These are phyloP conservation scores for Entomortierella parvispora DNA, from an alignment of 192 early-diverging fungal genomes.

Conservation along the genomic window DNA sequence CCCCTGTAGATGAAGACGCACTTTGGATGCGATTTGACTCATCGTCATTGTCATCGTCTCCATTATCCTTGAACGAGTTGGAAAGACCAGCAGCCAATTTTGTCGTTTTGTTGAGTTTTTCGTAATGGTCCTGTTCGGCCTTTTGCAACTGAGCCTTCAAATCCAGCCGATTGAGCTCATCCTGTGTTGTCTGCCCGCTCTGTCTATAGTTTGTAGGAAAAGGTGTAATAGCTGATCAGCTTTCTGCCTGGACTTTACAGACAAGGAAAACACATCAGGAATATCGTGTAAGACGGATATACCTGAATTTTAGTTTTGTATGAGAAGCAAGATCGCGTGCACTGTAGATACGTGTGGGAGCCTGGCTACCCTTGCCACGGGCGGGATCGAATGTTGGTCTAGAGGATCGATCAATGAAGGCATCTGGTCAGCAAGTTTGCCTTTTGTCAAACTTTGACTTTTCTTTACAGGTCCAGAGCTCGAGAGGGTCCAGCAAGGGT, in stretches of 20 bases:
- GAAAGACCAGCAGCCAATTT: conserved; percentile 26
- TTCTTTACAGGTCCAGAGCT: not conserved
- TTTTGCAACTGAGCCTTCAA: conserved; percentile 72
- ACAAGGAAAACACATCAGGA: not conserved
- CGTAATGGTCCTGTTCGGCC: conserved; percentile 75
- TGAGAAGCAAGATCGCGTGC: conserved; percentile 79
- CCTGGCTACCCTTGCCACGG: conserved; percentile 70
- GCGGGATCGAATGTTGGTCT: conserved; percentile 84
- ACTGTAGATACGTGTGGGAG: conserved; percentile 70
- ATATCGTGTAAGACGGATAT: not conserved
- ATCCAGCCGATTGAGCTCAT: conserved; percentile 68
- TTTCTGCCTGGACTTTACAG: too few relatives aligned
- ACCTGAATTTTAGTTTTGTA: conserved; percentile 81
- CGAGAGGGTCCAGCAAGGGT: not conserved
- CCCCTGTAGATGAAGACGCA: not conserved
- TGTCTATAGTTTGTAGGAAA: conserved; percentile 51
- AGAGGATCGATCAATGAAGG: conserved; percentile 6
- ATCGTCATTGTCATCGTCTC: conserved; percentile 39
- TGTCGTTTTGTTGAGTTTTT: conserved; percentile 50
- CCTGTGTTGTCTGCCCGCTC: conserved; percentile 69
- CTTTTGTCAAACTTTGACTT: too few relatives aligned
- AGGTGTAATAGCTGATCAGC: conserved; percentile 9
- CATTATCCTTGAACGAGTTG: conserved; percentile 47
- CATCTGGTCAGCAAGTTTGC: not conserved
- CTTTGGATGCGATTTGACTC: conserved; percentile 12